Base-by-base conservation (phyloP, 441 rosid genomes). In the Sinapis alba region DNA sequence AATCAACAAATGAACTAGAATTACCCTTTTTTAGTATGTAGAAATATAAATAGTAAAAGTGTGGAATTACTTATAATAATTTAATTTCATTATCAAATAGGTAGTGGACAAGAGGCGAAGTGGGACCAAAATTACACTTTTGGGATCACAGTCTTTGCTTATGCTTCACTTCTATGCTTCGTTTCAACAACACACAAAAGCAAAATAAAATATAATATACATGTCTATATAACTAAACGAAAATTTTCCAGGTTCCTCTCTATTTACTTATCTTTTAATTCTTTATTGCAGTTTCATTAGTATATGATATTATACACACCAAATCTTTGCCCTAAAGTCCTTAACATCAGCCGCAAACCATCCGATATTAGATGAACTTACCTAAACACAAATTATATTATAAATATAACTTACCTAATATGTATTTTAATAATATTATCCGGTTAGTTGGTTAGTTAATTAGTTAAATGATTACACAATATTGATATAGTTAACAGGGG, bases 161-260 rank as follows among this genome's bases (percentile, higher is more conserved):
- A 85, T 84, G 93, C 97, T 93, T 93, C 88, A 93, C 97, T 91
- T 85, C 91, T 83, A 67, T 83, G 76, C 89, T 83, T 87, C 72
- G 72, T 70, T 77, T 65, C 80, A 81, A 63, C 82, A 57, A 79
- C 79, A 78, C 79, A 83, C 64, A 80, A 70, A 76, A 38, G 63
- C 68, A 69, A 73, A 80, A 43, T 47, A 47, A 47, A 24, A 69
- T 12, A 21, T 18, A 6, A 20, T 57, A 57, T 24, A 57, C 5
- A 50, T 50, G 56, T 18, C 21, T 26, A 57, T 27, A 61, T 47
- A 27, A 61, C 6, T 34, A 41, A 67, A 50, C 16, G 11, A 76
- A 32, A 2, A 6, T 32, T 65, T 36, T 18, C 62, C 43, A 60
- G 1, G 8, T 72, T 66, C 32, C 36, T 65, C 65, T 64, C 62